Conservation (phyloP, 257 asterid species). For the Forsythia viridissima region DNA sequence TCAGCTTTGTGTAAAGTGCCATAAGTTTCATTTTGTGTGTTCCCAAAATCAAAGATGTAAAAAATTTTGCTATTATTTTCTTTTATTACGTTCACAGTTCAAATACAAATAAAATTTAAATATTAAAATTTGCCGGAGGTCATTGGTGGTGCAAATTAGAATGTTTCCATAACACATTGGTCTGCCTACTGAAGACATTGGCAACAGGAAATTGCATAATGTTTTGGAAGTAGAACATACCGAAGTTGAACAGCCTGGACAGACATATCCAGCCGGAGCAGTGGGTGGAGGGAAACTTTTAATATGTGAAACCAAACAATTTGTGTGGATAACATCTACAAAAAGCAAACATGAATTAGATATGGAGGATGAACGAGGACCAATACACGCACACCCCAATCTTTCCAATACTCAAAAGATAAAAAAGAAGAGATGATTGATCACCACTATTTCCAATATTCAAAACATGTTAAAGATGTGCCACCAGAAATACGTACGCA, state of each 20-base stretch:
- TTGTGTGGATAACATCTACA: conserved; percentile 76
- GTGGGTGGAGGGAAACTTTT: conserved; percentile 79
- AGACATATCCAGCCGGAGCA: conserved; percentile 84
- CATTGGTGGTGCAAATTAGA: neutral
- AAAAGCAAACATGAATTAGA: conserved; percentile 14
- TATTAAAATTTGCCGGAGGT: neutral
- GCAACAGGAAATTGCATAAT: neutral
- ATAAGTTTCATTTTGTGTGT: conserved; percentile 10
- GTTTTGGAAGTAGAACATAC: conserved; percentile 44
- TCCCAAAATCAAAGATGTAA: neutral
- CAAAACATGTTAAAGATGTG: neutral
- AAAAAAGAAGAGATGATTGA: too few relatives aligned
- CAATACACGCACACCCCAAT: neutral
- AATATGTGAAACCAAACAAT: conserved; percentile 76
- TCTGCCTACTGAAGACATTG: neutral
- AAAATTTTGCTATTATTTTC: conserved; percentile 14
- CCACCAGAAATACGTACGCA: conserved; percentile 62
- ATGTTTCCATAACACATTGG: neutral
- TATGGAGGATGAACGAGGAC: neutral
- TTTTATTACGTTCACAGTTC: neutral
- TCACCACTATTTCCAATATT: too few relatives aligned
- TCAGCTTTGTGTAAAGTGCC: neutral
- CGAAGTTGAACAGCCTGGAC: conserved; percentile 77
- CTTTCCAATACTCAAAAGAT: neutral
- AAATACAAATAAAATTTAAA: conserved; percentile 5